Evolutionary conservation across 441 rosid genomes (phyloP), one percentile per base, ranked within the genome.

Genomic region (Erodium texanum): DNA sequence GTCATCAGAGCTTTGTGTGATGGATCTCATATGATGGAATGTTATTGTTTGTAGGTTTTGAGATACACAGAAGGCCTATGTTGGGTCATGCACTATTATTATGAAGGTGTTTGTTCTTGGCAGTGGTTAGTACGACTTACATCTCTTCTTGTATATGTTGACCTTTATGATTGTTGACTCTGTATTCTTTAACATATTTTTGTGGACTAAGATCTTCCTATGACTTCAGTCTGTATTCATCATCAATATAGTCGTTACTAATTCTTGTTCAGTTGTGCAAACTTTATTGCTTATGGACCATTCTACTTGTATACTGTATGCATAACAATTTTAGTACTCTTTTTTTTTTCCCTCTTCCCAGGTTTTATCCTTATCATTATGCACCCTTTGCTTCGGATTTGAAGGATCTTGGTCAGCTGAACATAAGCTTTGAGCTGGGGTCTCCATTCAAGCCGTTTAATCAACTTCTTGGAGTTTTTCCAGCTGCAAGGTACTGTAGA

Each of bases 351-450:
- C 34, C 67, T 64, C 67, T 70, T 64, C 67, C 68, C 19, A 78
- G 81, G 81, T 78, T 78, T 72, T 78, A 78, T 58, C 81, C 81
- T 7, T 78, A 75, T 64, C 81, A 78, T 70, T 78, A 78, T 75
- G 81, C 81, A n/a, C 81, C 81, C 24, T 78, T 75, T 72, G 78
- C 81, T 8, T 78, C 81, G n/a, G 81, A 78, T 75, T 68, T 78
- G 62, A 9, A n/a, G 22, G 76, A 64, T 65, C 34, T 75, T 34
- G 66, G n/a, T 72, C 71, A 72, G 58, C 43, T 72, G 7, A 36
- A 78, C 32, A 65, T 78, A 70, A 67, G 62, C 10, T 78, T 78
- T 65, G 66, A 66, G 8, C 67, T 74, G 1, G 81, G 81, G 36
- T 58, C 64, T 62, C 81, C 81, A 23, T 72, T 75, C 70, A 78